phyloP scores from a whole-genome alignment of 2,329 filamentous ascomycete genomes.

The Ustilaginoidea virens region DNA sequence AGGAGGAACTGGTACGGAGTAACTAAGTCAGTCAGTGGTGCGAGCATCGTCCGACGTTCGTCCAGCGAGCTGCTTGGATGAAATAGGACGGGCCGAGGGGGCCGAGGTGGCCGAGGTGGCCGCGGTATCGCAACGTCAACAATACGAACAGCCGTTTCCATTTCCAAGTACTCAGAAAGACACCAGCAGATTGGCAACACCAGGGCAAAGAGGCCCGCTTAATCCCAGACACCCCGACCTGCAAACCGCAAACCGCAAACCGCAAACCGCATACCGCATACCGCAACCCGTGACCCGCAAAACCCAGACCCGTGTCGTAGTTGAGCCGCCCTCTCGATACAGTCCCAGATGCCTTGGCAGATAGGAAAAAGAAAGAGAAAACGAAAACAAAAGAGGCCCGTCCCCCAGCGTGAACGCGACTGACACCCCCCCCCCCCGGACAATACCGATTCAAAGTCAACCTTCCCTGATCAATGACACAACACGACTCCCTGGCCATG shows the following conservation, averaged over 20 bases:
- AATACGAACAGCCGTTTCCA: slow-evolving; percentile 14
- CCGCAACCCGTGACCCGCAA: no score
- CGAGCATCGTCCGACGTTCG: slow-evolving; percentile 3
- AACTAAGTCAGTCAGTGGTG: not conserved
- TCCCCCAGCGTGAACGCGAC: no score
- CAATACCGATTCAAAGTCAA: no score
- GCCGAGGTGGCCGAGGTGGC: slow-evolving; percentile 13
- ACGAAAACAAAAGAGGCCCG: no score
- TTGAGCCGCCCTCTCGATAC: slow-evolving; percentile 9
- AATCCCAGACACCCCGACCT: slow-evolving; percentile 16
- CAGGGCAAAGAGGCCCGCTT: slow-evolving; percentile 18
- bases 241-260: slow-evolving; percentile 10
- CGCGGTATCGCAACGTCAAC: slow-evolving; percentile 15
- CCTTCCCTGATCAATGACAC: no score
- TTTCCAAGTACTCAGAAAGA: slow-evolving; percentile 9
- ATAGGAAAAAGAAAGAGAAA: no score
- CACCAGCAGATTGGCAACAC: slow-evolving; percentile 18
- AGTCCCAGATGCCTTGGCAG: slow-evolving; percentile 16
- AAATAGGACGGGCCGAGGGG: no score
- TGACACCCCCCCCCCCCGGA: no score
- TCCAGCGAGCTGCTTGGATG: no score
- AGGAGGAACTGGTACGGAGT: no score
- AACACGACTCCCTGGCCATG: not conserved
- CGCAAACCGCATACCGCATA: no score
- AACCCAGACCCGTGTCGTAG: slow-evolving; percentile 19